These are phyloP conservation scores for Hyaloscypha variabilis DNA, from an alignment of 495 filamentous ascomycete species.

Conservation along the genomic window DNA sequence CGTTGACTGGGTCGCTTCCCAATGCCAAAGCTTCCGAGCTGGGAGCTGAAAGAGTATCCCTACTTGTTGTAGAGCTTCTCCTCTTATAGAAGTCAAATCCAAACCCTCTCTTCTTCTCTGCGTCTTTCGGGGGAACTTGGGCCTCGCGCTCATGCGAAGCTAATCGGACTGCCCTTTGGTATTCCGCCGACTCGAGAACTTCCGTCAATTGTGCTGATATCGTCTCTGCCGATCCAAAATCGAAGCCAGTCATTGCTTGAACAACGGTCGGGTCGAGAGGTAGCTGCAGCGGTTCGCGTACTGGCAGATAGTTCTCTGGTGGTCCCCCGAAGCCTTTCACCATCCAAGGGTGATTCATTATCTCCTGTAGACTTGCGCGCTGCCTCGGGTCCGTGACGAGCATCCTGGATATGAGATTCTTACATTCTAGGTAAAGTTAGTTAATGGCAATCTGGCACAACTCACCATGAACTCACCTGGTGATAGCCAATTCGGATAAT, in stretches of 20 bases:
- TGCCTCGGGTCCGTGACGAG: conserved; percentile 92
- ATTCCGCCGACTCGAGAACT: conserved; percentile 87
- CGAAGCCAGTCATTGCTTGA: conserved; percentile 95
- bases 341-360: conserved; percentile 98
- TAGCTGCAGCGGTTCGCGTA: conserved; percentile 80
- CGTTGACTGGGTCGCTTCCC: conserved; percentile 88
- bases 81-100: conserved; percentile 97
- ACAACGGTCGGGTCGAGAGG: conserved; percentile 85
- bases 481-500: conserved; percentile 93
- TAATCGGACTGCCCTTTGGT: conserved; percentile 75
- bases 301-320: conserved; percentile 88
- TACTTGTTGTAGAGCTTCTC: conserved; percentile 81
- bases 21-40: conserved; percentile 83
- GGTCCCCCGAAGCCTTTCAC: conserved; percentile 85
- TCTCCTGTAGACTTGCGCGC: conserved; percentile 84
- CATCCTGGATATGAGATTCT: conserved; percentile 92
- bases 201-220: conserved; percentile 82
- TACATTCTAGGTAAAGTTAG: conserved; percentile 63
- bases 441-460: neutral
- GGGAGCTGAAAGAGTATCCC: conserved; percentile 84
- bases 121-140: conserved; percentile 60
- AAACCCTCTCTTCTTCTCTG: conserved; percentile 84
- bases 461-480: conserved; percentile 60
- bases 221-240: conserved; percentile 85
- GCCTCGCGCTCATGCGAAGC: conserved; percentile 64